A percentile compares a stretch with the other conserved stretches of the same genome.
phyloP scores from a whole-genome alignment of 768 basidiomycete genomes.

The Thelephora aurantiotincta region DNA sequence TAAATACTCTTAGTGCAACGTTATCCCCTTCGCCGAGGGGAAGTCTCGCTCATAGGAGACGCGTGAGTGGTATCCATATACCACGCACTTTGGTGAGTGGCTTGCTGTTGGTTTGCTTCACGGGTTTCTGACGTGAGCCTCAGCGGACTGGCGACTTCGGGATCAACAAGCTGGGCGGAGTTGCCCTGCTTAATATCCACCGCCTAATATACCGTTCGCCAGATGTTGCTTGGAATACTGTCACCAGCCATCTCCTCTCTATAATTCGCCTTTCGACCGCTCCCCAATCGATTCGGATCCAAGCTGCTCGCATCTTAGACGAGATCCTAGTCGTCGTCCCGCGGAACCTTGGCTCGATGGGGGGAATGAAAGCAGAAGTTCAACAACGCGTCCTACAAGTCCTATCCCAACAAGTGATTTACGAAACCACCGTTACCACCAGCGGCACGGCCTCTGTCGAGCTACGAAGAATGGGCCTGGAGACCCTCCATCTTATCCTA shows the following conservation, averaged over 20 bases:
- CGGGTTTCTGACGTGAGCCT: neutral
- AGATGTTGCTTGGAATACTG: constrained; percentile 72
- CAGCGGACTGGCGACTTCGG: constrained; percentile 90
- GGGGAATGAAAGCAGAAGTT: constrained; percentile 51
- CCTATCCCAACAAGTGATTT: constrained; percentile 65
- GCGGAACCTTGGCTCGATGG: constrained; percentile 44
- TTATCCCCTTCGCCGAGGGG: constrained; percentile 25
- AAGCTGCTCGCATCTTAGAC: constrained; percentile 79
- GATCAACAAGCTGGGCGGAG: constrained; percentile 72
- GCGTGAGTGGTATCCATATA: constrained; percentile 82
- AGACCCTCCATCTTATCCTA: constrained; percentile 80
- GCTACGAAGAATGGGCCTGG: constrained; percentile 75
- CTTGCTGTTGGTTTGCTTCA: neutral
- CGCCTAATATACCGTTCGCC: constrained; percentile 76
- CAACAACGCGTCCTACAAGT: constrained; percentile 81
- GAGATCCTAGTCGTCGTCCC: constrained; percentile 73
- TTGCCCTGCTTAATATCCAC: constrained; percentile 73
- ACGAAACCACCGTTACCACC: constrained; percentile 19
- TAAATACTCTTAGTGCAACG: constrained; percentile 19
- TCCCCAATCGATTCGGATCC: constrained; percentile 67
- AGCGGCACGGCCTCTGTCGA: constrained; percentile 45
- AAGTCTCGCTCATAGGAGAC: constrained; percentile 39
- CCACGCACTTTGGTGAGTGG: constrained; percentile 58
- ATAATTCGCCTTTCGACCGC: constrained; percentile 58
- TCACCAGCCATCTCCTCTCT: constrained; percentile 67